These are phyloP conservation scores for Aegilops speltoides DNA, from an alignment of 176 grass and related monocot genomes.

Conservation along the genomic window DNA sequence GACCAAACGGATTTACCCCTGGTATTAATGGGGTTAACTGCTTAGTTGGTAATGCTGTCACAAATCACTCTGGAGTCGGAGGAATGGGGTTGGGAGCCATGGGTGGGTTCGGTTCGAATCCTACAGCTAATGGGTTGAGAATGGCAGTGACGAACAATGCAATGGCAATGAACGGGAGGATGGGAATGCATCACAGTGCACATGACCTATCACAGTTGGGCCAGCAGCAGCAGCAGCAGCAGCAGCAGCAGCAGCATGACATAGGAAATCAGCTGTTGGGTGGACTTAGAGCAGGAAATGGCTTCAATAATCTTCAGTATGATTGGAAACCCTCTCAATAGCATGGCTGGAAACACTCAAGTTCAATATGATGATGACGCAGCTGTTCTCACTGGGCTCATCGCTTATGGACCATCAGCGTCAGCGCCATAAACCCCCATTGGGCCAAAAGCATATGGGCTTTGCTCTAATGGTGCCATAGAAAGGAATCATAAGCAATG, in stretches of 20 bases:
- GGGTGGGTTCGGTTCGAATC: slow-evolving; percentile 36
- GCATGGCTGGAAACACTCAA: slow-evolving; percentile 6
- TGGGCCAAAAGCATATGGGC: slow-evolving; percentile 19
- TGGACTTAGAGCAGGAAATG: slow-evolving; percentile 69
- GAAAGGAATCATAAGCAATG: slow-evolving; percentile 24
- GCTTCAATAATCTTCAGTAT: slow-evolving; percentile 83
- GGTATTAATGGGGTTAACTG: slow-evolving; percentile 55
- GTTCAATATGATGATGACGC: slow-evolving; percentile 31
- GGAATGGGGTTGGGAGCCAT: slow-evolving; percentile 61
- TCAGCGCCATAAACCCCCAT: slow-evolving; percentile 15
- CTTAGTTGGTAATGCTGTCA: slow-evolving; percentile 57
- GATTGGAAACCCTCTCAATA: slow-evolving; percentile 93
- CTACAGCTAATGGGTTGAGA: slow-evolving; percentile 46
- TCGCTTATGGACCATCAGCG: slow-evolving; percentile 21
- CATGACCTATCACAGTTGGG: slow-evolving; percentile 64
- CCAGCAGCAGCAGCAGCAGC: slow-evolving; percentile 42
- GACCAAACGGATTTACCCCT: slow-evolving; percentile 54
- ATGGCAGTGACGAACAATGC: slow-evolving; percentile 46
- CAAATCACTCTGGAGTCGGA: slow-evolving; percentile 54
- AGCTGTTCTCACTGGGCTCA: slow-evolving; percentile 5
- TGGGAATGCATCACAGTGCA: slow-evolving; percentile 60
- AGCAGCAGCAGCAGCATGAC: slow-evolving; percentile 64
- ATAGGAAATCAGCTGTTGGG: slow-evolving; percentile 77
- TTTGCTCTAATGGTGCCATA: slow-evolving; percentile 17
- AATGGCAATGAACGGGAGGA: slow-evolving; percentile 70